Conservation (phyloP, 192 early-diverging fungal genomes). For the Powellomyces hirtus region DNA sequence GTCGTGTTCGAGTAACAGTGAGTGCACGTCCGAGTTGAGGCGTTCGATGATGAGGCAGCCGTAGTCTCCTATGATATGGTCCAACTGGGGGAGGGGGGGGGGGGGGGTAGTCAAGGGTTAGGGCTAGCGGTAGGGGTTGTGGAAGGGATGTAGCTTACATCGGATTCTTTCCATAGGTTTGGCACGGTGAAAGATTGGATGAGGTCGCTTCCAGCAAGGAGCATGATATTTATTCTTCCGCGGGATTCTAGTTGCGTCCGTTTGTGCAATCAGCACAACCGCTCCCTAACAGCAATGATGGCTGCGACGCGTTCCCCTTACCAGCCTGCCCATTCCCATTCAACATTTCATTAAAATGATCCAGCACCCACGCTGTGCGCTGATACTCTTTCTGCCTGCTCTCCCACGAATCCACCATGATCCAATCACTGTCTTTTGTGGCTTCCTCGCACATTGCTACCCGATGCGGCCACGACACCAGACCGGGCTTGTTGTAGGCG, state of each 20-base stretch:
- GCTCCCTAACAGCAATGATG: background rate
- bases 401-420: constrained; percentile 98
- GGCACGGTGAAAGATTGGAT: constrained; percentile 94
- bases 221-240: constrained; percentile 76
- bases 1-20: constrained; percentile 88
- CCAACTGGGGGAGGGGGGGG: constrained; percentile 60
- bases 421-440: constrained; percentile 77
- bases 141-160: constrained; percentile 80
- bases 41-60: constrained; percentile 96
- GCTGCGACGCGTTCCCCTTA: background rate
- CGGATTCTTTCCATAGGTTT: constrained; percentile 80
- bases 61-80: constrained; percentile 85
- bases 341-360: constrained; percentile 91
- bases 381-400: constrained; percentile 73
- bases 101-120: background rate
- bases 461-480: constrained; percentile 82
- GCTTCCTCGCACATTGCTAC: constrained; percentile 93
- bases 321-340: constrained; percentile 52
- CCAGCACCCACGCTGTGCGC: constrained; percentile 84
- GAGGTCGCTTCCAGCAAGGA: constrained; percentile 94
- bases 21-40: constrained; percentile 89
- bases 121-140: too few species aligned
- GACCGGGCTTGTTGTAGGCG: constrained; percentile 88
- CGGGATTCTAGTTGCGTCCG: constrained; percentile 37
- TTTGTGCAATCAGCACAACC: background rate